Percentiles rank a stretch among this genome's conserved stretches.
phyloP scores from a whole-genome alignment of 768 basidiomycete species.

The Lactarius vividus region DNA sequence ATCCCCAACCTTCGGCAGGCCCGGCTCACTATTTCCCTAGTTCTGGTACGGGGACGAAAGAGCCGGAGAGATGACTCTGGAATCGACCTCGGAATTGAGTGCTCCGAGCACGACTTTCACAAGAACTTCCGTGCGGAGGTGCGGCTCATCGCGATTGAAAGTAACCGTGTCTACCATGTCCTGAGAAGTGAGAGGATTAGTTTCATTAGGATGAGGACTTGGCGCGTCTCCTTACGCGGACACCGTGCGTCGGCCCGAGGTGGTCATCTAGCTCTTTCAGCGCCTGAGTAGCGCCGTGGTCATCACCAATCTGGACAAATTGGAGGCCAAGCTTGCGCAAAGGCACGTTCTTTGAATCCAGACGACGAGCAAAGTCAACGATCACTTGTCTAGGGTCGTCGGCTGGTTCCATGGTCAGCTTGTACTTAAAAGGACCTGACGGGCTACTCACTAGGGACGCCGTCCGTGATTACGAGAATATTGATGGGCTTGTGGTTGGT shows the following conservation, averaged over 20 bases:
- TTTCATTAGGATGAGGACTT: no score
- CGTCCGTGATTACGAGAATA: slow-evolving; percentile 40
- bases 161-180: slow-evolving; percentile 25
- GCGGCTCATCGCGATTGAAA: slow-evolving; percentile 21
- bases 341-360: slow-evolving; percentile 36
- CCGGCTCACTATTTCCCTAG: neutral
- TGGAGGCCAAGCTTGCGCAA: slow-evolving; percentile 38
- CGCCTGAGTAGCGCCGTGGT: slow-evolving; percentile 33
- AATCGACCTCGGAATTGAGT: slow-evolving; percentile 12
- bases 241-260: slow-evolving; percentile 15
- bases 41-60: neutral
- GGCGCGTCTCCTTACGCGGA: slow-evolving; percentile 19
- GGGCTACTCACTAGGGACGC: slow-evolving; percentile 39
- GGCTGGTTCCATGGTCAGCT: slow-evolving; percentile 15
- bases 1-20: neutral
- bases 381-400: slow-evolving; percentile 30
- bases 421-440: neutral
- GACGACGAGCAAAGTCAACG: slow-evolving; percentile 28
- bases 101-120: slow-evolving; percentile 22
- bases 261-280: slow-evolving; percentile 30
- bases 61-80: neutral
- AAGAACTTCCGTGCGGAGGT: slow-evolving; percentile 17
- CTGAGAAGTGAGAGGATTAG: slow-evolving; percentile 3
- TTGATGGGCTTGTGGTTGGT: slow-evolving; percentile 38
- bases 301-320: slow-evolving; percentile 43